A percentile compares a stretch with the other conserved stretches of the same genome.
These are phyloP conservation scores for Phytophthora boehmeriae DNA, from an alignment of 352 stramenopile genomes.

Conservation along the genomic window DNA sequence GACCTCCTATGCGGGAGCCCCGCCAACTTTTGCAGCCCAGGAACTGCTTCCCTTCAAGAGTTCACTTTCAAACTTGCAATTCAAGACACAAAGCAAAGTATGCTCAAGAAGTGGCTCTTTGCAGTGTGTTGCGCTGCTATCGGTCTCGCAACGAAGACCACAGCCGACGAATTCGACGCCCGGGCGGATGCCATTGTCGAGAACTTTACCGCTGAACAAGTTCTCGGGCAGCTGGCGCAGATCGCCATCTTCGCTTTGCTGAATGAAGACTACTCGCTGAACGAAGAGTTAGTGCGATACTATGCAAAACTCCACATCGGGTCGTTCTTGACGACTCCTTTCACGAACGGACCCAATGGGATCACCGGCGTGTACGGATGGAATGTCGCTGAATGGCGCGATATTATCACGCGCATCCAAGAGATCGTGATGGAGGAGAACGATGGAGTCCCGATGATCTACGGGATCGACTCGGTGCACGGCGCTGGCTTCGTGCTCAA, in stretches of 20 bases:
- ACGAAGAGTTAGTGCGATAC: constrained; percentile 57
- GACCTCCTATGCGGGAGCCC: too few species aligned
- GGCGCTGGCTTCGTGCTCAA: constrained; percentile 81
- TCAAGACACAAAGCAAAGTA: constrained; percentile 14
- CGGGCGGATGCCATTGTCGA: constrained; percentile 25
- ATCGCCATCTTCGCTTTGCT: constrained; percentile 19
- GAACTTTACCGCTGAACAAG: constrained; percentile 23
- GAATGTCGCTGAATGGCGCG: constrained; percentile 57
- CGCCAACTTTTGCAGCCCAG: too few species aligned
- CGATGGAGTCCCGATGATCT: constrained; percentile 57
- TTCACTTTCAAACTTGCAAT: constrained; percentile 22
- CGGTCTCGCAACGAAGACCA: constrained; percentile 6
- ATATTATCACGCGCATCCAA: constrained; percentile 70
- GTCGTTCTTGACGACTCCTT: constrained; percentile 84
- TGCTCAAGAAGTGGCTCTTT: constrained; percentile 31
- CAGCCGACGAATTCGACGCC: constrained; percentile 22
- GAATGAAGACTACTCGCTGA: constrained; percentile 43
- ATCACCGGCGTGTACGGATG: constrained; percentile 30
- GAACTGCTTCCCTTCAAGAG: neutral
- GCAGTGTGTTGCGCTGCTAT: constrained; percentile 13
- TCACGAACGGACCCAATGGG: constrained; percentile 26
- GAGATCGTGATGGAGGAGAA: constrained; percentile 54
- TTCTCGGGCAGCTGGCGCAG: constrained; percentile 25
- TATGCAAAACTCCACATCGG: constrained; percentile 82
- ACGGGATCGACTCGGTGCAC: constrained; percentile 88